phyloP scores from a whole-genome alignment of 83 land plant species.

The Diphasiastrum complanatum region DNA sequence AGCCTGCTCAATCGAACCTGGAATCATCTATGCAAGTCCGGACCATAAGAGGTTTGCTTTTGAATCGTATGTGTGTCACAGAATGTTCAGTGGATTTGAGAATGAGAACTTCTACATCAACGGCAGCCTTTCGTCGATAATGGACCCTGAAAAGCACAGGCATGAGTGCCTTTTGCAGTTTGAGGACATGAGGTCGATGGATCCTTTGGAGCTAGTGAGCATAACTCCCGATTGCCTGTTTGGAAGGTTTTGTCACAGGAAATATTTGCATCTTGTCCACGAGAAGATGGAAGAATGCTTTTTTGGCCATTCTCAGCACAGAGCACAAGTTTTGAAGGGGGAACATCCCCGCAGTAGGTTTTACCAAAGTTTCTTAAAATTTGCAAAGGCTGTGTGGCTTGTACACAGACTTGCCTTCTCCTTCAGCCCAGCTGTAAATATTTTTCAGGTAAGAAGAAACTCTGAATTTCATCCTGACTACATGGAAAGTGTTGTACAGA shows the following conservation, averaged over 20 bases:
- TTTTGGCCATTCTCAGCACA: constrained; percentile 26
- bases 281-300: constrained; percentile 35
- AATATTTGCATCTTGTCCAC: constrained; percentile 23
- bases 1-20: constrained; percentile 47
- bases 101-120: constrained; percentile 40
- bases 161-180: constrained; percentile 34
- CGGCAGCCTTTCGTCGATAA: constrained; percentile 20
- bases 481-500: constrained; percentile 56
- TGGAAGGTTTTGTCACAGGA: constrained; percentile 26
- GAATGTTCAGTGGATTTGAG: constrained; percentile 56
- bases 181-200: constrained; percentile 36
- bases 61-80: constrained; percentile 52
- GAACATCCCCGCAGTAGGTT: constrained; percentile 22
- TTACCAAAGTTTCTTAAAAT: constrained; percentile 17
- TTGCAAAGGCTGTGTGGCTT: constrained; percentile 30
- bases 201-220: constrained; percentile 43
- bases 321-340: constrained; percentile 21
- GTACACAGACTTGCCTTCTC: constrained; percentile 25
- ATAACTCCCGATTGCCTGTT: constrained; percentile 24
- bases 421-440: constrained; percentile 16
- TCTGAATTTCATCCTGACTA: constrained; percentile 21
- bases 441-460: constrained; percentile 11
- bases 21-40: constrained; percentile 38
- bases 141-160: constrained; percentile 25
- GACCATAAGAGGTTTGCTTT: constrained; percentile 49